Evolutionary conservation across 306 rosid genomes (phyloP), one percentile per base, ranked within the genome.

Genomic region (Dalbergia oliveri): DNA sequence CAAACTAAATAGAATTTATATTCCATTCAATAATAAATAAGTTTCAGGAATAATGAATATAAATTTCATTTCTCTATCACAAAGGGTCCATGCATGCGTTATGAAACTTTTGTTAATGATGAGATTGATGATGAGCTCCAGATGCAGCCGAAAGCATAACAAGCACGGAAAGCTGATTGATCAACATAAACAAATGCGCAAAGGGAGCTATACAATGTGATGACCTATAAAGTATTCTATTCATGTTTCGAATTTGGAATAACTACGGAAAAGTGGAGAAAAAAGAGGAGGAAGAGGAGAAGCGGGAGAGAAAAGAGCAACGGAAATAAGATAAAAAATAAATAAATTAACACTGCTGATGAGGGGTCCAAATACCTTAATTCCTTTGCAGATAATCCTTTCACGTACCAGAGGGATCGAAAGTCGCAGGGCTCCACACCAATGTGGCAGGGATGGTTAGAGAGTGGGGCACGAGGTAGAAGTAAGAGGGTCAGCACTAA

Each of bases 401-500:
- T 84, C 86, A 77, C 80, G 45, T 63, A 56, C 63, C 83, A 77
- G 58, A 15, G 19, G 76, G 64, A 31, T 37, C 41, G 41, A 37
- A 37, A 26, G 31, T 26, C 7, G 26, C 57, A 49, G 83, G 73
- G 63, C 73, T 73, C 70, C 82, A 78, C 74, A 49, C 75, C 72
- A 77, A n/a, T 70, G 59, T 62, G 69, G 72, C 41, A 50, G 68
- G 65, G 53, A 37, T 6, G 41, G 5, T 4, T 5, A 37, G 33
- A 8, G 0, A 34, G 18, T 56, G 23, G 53, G 78, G 61, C 3
- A 33, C 81, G 72, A 80, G 69, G 47, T 4, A 1, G 1, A 1
- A 21, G 23, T 0, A 35, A 77, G 49, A 58, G 77, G 83, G 77
- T 63, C 86, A 84, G 75, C 85, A 69, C 87, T 81, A 64, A 86